Evolutionary conservation across 2,329 filamentous ascomycete species (phyloP).

Genomic region (Fusarium sp.): DNA sequence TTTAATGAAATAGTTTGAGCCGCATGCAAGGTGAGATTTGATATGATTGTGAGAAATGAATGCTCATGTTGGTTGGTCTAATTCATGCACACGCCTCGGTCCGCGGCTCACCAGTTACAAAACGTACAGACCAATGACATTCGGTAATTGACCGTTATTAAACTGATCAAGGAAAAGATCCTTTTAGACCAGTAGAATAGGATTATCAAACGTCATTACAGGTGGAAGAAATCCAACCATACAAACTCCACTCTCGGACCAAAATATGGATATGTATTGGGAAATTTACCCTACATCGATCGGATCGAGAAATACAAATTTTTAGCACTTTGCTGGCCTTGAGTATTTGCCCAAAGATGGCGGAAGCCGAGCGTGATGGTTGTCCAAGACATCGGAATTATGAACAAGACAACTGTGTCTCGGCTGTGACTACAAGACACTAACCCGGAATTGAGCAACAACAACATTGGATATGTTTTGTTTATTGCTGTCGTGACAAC

Average conservation of each 20-base stretch:
- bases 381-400: not conserved
- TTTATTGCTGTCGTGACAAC: slow-evolving; percentile 11
- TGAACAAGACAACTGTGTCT: slow-evolving; percentile 9
- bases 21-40: slow-evolving; percentile 4
- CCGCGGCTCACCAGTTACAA: not conserved
- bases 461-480: not conserved
- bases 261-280: not conserved
- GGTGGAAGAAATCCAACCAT: not conserved
- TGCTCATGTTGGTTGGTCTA: slow-evolving; percentile 8
- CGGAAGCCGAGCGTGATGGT: no score
- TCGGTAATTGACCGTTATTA: not conserved
- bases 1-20: slow-evolving; percentile 19
- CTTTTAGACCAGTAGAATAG: not conserved
- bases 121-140: slow-evolving; percentile 3
- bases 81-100: slow-evolving; percentile 24
- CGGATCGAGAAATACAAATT: no score
- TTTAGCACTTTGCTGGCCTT: no score
- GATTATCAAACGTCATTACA: not conserved
- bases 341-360: not conserved
- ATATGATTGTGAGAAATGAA: slow-evolving; percentile 10
- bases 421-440: slow-evolving; percentile 1
- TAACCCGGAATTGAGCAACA: not conserved
- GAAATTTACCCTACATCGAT: slow-evolving; percentile 2
- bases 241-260: not conserved
- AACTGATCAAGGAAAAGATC: slow-evolving; percentile 1